These are phyloP conservation scores for Aspergillus latus DNA, from an alignment of 2,329 filamentous ascomycete genomes.

Conservation along the genomic window DNA sequence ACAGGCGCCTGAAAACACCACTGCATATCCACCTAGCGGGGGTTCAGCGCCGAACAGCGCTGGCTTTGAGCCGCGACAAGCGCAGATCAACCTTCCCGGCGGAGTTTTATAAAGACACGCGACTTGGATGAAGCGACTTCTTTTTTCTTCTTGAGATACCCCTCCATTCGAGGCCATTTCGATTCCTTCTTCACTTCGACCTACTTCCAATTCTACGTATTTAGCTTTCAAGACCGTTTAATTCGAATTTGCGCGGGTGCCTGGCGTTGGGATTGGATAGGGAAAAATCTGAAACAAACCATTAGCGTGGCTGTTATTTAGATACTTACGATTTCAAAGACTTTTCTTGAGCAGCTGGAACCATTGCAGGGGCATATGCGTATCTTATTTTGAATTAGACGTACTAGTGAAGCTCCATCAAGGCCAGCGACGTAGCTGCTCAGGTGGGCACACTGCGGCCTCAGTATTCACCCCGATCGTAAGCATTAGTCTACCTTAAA, in stretches of 20 bases:
- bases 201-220: not conserved
- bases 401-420: too few species aligned
- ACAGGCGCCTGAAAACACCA: slow-evolving; percentile 47
- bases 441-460: too few species aligned
- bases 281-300: not conserved
- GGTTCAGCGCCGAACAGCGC: slow-evolving; percentile 34
- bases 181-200: not conserved
- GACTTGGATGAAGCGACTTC: slow-evolving; percentile 3
- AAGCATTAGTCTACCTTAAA: too few species aligned
- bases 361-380: too few species aligned
- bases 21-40: slow-evolving; percentile 17
- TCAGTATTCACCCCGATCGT: too few species aligned
- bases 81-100: slow-evolving; percentile 35
- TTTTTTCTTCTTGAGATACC: slow-evolving; percentile 25
- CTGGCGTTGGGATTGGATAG: slow-evolving; percentile 5
- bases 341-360: not conserved
- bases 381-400: too few species aligned
- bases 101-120: slow-evolving; percentile 29
- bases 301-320: slow-evolving; percentile 1
- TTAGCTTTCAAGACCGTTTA: not conserved
- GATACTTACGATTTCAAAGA: not conserved
- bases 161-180: slow-evolving; percentile 7
- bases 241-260: slow-evolving; percentile 1
- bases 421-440: too few species aligned
- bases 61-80: slow-evolving; percentile 30